A percentile compares a stretch with the other conserved stretches of the same genome.
Evolutionary conservation across 73 alveolate genomes (phyloP).

Genomic region (Tetrahymena elliotti): DNA sequence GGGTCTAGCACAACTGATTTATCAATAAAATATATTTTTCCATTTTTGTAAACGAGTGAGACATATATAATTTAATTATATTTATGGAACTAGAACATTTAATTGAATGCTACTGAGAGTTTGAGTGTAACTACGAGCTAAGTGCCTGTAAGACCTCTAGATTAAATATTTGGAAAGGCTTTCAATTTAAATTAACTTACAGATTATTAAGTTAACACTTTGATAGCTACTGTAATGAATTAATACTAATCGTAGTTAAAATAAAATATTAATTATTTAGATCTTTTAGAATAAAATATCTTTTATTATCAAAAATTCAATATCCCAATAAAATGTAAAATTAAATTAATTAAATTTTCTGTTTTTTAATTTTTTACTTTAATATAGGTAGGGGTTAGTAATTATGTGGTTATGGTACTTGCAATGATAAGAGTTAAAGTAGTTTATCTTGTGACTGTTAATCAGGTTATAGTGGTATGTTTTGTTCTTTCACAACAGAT

Average conservation of each 20-base stretch:
- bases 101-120: not conserved
- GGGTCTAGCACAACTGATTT: not conserved
- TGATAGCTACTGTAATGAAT: not conserved
- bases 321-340: not conserved
- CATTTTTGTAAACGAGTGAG: not conserved
- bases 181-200: not conserved
- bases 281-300: not conserved
- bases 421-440: not conserved
- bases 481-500: not conserved
- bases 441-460: not conserved
- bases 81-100: not conserved
- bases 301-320: not conserved
- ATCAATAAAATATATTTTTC: not conserved
- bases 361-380: too few species aligned
- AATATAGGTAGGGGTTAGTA: not conserved
- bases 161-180: not conserved
- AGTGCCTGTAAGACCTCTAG: not conserved
- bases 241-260: not conserved
- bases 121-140: not conserved
- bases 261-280: not conserved
- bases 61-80: not conserved
- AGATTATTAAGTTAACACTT: not conserved
- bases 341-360: not conserved
- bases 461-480: not conserved
- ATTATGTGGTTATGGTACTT: not conserved